phyloP scores from a whole-genome alignment of 257 asterid species.

The Leonotis leonurus region DNA sequence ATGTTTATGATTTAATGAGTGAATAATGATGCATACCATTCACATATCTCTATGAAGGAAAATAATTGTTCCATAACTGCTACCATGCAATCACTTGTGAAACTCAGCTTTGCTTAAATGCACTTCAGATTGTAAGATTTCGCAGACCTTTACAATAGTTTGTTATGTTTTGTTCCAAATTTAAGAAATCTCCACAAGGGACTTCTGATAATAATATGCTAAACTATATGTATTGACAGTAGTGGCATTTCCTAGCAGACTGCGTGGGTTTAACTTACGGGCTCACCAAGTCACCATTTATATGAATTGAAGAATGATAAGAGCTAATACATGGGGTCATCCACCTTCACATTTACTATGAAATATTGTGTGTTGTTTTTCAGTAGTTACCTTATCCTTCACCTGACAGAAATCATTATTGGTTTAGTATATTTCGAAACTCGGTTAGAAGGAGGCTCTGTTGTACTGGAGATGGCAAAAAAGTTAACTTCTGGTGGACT shows the following conservation, averaged over 20 bases:
- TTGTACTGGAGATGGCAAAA: slow-evolving; percentile 53
- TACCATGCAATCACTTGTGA: not conserved
- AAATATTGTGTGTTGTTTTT: not conserved
- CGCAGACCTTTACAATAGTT: too few relatives aligned
- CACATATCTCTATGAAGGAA: not conserved
- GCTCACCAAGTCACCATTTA: not conserved
- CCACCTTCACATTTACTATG: not conserved
- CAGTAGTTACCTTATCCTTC: slow-evolving; percentile 5
- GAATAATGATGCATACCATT: not conserved
- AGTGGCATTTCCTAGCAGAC: too few relatives aligned
- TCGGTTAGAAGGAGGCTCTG: slow-evolving; percentile 40
- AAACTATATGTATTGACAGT: not conserved
- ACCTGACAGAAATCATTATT: slow-evolving; percentile 16
- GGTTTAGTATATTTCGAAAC: slow-evolving; percentile 52
- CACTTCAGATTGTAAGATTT: not conserved
- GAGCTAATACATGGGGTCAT: not conserved
- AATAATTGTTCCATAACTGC: slow-evolving; percentile 1
- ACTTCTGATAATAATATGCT: not conserved
- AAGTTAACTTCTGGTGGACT: slow-evolving; percentile 69
- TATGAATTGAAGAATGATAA: not conserved
- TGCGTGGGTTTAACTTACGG: slow-evolving; percentile 12
- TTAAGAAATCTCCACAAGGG: too few relatives aligned
- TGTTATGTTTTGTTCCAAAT: too few relatives aligned
- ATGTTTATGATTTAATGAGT: not conserved
- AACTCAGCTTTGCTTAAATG: not conserved